Evolutionary conservation across 1,284 basidiomycete species (phyloP).

Genomic region (Sporisorium exsertum): DNA sequence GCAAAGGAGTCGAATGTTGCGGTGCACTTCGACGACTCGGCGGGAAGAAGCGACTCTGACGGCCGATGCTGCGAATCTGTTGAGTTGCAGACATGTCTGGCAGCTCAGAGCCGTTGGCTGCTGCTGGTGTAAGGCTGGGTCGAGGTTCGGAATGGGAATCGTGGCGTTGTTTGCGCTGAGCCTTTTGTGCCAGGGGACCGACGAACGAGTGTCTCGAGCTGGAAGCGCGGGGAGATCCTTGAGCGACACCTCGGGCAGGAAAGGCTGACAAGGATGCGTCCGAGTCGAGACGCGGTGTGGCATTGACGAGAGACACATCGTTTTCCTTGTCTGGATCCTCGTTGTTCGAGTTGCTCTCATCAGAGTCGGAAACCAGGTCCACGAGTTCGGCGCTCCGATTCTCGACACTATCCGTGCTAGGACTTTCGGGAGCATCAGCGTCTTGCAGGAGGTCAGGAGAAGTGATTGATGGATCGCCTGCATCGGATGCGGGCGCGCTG

Average conservation of each 20-base stretch:
- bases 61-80: constrained; percentile 25
- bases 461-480: neutral
- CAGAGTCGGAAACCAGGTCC: constrained; percentile 29
- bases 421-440: neutral
- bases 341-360: constrained; percentile 12
- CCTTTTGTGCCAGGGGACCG: constrained; percentile 13
- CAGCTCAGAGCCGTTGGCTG: neutral
- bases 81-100: constrained; percentile 25
- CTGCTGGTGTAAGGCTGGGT: neutral
- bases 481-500: neutral
- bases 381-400: constrained; percentile 3
- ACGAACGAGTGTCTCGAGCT: constrained; percentile 16
- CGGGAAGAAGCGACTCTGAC: constrained; percentile 23
- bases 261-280: constrained; percentile 3
- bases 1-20: constrained; percentile 13
- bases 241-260: neutral
- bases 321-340: constrained; percentile 50
- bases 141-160: neutral
- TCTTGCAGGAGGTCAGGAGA: neutral
- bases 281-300: constrained; percentile 23
- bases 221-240: neutral
- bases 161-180: neutral
- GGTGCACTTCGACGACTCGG: constrained; percentile 10
- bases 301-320: constrained; percentile 24
- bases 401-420: neutral